These are phyloP conservation scores for Decorospora gaudefroyi DNA, from an alignment of 2,329 filamentous ascomycete genomes.

Conservation along the genomic window DNA sequence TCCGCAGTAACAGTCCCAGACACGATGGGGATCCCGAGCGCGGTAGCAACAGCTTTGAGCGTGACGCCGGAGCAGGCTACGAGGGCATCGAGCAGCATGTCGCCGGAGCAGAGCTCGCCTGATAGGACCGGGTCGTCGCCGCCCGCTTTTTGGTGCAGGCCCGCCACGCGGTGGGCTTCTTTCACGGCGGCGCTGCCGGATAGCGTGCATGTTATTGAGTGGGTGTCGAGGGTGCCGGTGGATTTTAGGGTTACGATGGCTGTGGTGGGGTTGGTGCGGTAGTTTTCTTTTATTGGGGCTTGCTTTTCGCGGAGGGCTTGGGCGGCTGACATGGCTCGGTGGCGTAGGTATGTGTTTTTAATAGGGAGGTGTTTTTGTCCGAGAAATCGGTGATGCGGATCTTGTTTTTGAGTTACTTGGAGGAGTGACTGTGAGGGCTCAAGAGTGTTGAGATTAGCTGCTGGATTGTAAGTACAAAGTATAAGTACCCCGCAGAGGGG, in stretches of 20 bases:
- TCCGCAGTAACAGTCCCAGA: constrained; percentile 52
- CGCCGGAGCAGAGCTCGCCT: constrained; percentile 56
- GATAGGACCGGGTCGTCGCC: constrained; percentile 51
- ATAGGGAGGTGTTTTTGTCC: not conserved
- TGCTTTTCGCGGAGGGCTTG: constrained; percentile 53
- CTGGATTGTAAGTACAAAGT: constrained; percentile 4
- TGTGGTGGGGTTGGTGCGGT: constrained; percentile 51
- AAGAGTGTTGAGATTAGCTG: not conserved
- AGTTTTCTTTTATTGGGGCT: constrained; percentile 55
- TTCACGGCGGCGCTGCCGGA: constrained; percentile 49
- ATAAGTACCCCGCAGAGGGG: constrained; percentile 31
- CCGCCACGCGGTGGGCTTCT: constrained; percentile 51
- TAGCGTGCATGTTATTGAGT: constrained; percentile 55
- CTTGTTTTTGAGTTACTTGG: not conserved
- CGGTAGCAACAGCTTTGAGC: constrained; percentile 57
- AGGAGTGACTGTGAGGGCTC: not conserved
- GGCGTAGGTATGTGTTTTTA: not conserved
- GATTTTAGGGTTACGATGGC: constrained; percentile 55
- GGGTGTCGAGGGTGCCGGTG: constrained; percentile 51
- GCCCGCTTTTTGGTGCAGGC: constrained; percentile 55
- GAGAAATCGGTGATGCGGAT: not conserved
- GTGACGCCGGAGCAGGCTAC: constrained; percentile 58
- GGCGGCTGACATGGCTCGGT: constrained; percentile 32
- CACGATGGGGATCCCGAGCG: constrained; percentile 52
- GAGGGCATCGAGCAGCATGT: constrained; percentile 57